Base-by-base conservation (phyloP, 768 basidiomycete genomes). In the Sutorius australiensis region DNA sequence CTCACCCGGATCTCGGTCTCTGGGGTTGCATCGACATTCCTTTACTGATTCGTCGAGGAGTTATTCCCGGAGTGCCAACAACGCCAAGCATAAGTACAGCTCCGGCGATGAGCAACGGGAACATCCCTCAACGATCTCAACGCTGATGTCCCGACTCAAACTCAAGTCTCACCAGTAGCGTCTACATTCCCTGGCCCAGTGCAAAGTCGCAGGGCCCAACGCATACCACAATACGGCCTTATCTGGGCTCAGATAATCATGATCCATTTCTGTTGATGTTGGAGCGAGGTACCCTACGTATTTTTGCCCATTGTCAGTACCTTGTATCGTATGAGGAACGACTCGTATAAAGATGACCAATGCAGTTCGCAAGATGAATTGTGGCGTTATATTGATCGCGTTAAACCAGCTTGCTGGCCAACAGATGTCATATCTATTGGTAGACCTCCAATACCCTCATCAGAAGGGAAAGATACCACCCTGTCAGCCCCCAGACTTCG, bases 31-130 rank as follows among this genome's bases (percentile, higher is more conserved):
- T n/a, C n/a, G n/a, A n/a, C n/a, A n/a, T n/a, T n/a, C n/a, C n/a
- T n/a, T n/a, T n/a, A n/a, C n/a, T n/a, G n/a, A n/a, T n/a, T 92
- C 67, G 92, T 95, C 55, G 93, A 93, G 48, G 95, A 95, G 69
- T 83, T 90, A 27, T 75, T 75, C 79, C 5, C 6, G 74, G 67
- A 6, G 73, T 67, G 67, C 79, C 55, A 66, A 80, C 50, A 63
- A 84, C 72, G 60, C 83, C 67, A 64, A 78, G 61, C 78, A 54
- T 80, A 72, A 76, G 70, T 59, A 67, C 77, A 12, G 77, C 58
- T 48, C 73, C 62, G 62, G 68, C 61, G 21, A 64, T 59, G 31
- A 63, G 56, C 16, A 61, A 50, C 17, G 70, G 24, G 63, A 36
- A 61, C 57, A 31, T 71, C 70, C 16, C 62, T 64, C 43, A 24